Conservation (phyloP, 805 yeast species). For the Cyberlindnera suaveolens region DNA sequence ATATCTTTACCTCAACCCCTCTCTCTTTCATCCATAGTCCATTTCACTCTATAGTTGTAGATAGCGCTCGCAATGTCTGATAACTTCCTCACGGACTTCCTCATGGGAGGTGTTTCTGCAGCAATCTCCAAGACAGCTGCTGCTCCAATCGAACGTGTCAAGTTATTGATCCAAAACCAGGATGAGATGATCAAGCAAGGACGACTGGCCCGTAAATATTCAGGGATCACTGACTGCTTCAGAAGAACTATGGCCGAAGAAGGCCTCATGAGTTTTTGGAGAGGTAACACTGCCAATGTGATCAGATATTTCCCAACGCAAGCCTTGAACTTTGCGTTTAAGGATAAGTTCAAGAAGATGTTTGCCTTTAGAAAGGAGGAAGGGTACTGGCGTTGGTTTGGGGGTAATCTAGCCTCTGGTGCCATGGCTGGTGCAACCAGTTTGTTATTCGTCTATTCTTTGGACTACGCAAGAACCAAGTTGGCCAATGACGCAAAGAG, state of each 20-base stretch:
- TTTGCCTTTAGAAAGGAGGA: conserved; percentile 93
- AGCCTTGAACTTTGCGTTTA: conserved; percentile 94
- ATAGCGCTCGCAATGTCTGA: background rate
- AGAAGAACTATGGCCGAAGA: conserved; percentile 83
- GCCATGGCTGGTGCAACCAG: conserved; percentile 95
- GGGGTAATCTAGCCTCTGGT: conserved; percentile 95
- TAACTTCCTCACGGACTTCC: conserved; percentile 50
- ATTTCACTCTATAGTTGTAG: no score
- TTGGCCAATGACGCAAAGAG: conserved; percentile 94
- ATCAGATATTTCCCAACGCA: conserved; percentile 98
- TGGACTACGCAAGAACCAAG: conserved; percentile 95
- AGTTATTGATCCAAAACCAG: conserved; percentile 89
- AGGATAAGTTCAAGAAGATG: conserved; percentile 87
- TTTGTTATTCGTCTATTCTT: conserved; percentile 82
- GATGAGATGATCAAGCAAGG: conserved; percentile 96
- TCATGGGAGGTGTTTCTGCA: conserved; percentile 98
- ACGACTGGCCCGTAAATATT: conserved; percentile 74
- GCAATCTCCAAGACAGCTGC: conserved; percentile 96
- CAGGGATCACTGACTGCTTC: conserved; percentile 88
- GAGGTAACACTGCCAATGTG: conserved; percentile 97
- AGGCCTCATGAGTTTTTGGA: conserved; percentile 89
- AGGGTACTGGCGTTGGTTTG: conserved; percentile 83
- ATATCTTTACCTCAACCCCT: no score
- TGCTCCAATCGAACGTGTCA: conserved; percentile 93
- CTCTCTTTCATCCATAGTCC: no score